Evolutionary conservation across 192 early-diverging fungal genomes (phyloP), one percentile per base, ranked within the genome.

Genomic region (Rhizophagus clarus): DNA sequence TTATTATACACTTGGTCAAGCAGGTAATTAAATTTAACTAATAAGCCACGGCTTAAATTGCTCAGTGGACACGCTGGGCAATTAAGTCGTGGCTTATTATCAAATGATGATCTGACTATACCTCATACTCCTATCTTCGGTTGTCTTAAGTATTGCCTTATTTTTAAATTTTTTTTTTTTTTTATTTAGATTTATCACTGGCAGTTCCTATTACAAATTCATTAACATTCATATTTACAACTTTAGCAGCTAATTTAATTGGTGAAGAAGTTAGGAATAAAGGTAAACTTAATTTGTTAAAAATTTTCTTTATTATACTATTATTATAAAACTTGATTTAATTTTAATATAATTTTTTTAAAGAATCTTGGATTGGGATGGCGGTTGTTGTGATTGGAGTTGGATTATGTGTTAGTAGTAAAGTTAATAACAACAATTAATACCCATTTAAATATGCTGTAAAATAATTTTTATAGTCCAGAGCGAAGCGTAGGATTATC

Each of bases 191-290:
- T 76, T 88, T 99, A 20, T 96, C 96, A 26, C 85, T 96, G 31
- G 96, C 96, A 4, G 95, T 98, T 17, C 96, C 96, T 0, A 96
- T 98, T 26, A 94, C 96, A 63, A 97, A 96, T 83, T 94, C 95
- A 62, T 85, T 98, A 32, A 94, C 97, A 0, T 92, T 98, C 79
- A 92, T 94, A 31, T 94, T 97, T 72, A 97, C 96, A 0, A 84
- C 92, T 34, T 76, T 97, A 26, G 92, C 94, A 1, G 96, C 96
- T 20, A 85, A 88, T 10, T 82, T 94, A 4, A 74, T 98, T 10
- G 97, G 96, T 7, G 97, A 98, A 81, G 80, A 89, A 26, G 79
- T 91, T 32, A 93, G 94, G 29, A 84, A 90, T 6, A 85, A 81
- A 74, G 88, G 92, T 92, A 85, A 87, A 76, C 28, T 31, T 11